These are phyloP conservation scores for Podospora sp. DNA, from an alignment of 495 filamentous ascomycete species.

Conservation along the genomic window DNA sequence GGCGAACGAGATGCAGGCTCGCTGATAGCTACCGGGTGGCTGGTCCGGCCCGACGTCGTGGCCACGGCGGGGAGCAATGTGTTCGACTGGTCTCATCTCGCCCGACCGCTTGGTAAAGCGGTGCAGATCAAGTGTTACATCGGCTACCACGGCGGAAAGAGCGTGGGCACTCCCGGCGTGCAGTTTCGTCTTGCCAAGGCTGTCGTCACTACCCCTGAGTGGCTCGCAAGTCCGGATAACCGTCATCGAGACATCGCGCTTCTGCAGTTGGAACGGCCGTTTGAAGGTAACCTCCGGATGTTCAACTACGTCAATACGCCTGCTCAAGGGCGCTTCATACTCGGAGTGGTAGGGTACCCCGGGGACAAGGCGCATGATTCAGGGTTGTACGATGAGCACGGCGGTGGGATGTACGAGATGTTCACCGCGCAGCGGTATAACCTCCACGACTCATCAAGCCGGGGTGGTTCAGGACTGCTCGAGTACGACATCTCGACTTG, in stretches of 20 bases:
- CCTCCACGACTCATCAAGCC: no score
- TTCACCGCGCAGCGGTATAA: conserved; percentile 27
- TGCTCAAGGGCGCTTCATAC: conserved; percentile 14
- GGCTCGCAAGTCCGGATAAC: conserved; percentile 35
- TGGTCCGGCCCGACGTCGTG: conserved; percentile 38
- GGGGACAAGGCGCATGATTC: conserved; percentile 33
- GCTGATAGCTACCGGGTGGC: conserved; percentile 42
- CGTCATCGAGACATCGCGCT: conserved; percentile 43
- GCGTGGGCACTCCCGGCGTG: conserved; percentile 32
- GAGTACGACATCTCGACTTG: conserved; percentile 43
- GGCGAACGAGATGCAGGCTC: conserved; percentile 21
- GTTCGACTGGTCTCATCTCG: conserved; percentile 39
- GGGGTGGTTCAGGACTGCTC: conserved; percentile 30
- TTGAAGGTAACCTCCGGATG: conserved; percentile 38
- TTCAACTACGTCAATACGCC: conserved; percentile 37
- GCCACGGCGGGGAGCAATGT: conserved; percentile 45
- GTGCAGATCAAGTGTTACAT: conserved; percentile 42
- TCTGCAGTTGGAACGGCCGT: conserved; percentile 41
- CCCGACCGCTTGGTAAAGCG: conserved; percentile 30
- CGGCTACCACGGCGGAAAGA: conserved; percentile 39
- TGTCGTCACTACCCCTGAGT: conserved; percentile 42
- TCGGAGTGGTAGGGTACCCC: conserved; percentile 49
- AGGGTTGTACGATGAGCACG: conserved; percentile 33
- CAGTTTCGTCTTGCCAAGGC: conserved; percentile 39
- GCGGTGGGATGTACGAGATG: conserved; percentile 45